These are phyloP conservation scores for Leccinum sublutescens DNA, from an alignment of 768 basidiomycete genomes.

Conservation along the genomic window DNA sequence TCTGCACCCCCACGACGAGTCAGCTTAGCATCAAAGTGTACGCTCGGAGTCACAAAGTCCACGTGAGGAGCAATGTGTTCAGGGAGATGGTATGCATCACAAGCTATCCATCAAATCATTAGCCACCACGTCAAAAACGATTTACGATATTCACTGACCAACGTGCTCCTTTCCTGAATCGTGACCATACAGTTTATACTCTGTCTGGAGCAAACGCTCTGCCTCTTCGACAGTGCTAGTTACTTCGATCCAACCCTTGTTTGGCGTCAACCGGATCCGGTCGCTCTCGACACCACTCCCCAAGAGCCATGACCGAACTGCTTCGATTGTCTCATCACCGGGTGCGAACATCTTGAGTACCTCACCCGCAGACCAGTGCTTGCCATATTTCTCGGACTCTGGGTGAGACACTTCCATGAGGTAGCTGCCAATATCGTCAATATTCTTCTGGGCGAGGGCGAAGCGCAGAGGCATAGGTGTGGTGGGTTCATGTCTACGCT, in stretches of 20 bases:
- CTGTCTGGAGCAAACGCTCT: constrained; percentile 32
- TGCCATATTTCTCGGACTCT: constrained; percentile 30
- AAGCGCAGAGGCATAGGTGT: constrained; percentile 29
- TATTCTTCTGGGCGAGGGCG: constrained; percentile 33
- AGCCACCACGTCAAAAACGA: background rate
- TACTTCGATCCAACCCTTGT: constrained; percentile 30
- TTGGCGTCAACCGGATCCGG: constrained; percentile 20
- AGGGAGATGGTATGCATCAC: constrained; percentile 35
- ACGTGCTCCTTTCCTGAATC: constrained; percentile 26
- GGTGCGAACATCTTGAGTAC: constrained; percentile 32
- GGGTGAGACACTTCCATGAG: constrained; percentile 37
- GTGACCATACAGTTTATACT: constrained; percentile 35
- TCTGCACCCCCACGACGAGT: constrained; percentile 11
- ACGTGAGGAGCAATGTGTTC: constrained; percentile 32
- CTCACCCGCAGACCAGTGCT: constrained; percentile 31
- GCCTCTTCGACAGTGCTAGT: constrained; percentile 32
- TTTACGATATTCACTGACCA: constrained; percentile 14
- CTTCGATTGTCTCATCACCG: constrained; percentile 20
- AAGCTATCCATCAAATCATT: constrained; percentile 20
- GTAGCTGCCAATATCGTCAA: constrained; percentile 26
- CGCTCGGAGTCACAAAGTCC: constrained; percentile 34
- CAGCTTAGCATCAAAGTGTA: constrained; percentile 32
- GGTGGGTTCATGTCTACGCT: constrained; percentile 36
- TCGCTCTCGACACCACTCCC: constrained; percentile 24
- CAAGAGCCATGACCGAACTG: constrained; percentile 31